Evolutionary conservation across 352 stramenopile species (phyloP), one percentile per base, ranked within the genome.

Genomic region (Globisporangium rhizosaccharum): DNA sequence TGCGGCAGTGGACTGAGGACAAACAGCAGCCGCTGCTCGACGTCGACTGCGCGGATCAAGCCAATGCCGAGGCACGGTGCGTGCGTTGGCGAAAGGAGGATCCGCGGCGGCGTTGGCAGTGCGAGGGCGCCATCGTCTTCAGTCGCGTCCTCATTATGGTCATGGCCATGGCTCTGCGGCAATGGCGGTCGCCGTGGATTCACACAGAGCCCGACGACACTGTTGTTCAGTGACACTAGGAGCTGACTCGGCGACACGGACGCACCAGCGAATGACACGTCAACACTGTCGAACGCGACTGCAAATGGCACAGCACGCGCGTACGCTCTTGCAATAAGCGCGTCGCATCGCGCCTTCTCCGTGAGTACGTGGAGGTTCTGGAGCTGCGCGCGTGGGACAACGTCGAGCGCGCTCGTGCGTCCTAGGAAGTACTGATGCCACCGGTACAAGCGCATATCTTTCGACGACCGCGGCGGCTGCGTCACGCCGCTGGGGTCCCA

Each of bases 391-490:
- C 79, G 76, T 14, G 70, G 39, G 5, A 87, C 47, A 11, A 46
- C n/a, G 60, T 53, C 71, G 82, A 1, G 20, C 44, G 17, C 61
- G 63, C 59, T 55, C 11, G 48, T 66, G 64, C 20, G 68, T 11
- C 33, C 66, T 11, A 95, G 59, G 60, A 95, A 95, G 67, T 95
- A 95, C 44, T 81, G 79, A 62, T 92, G 81, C 37, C 86, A 73
- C 2, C 86, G 84, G 45, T 92, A 95, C 4, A 84, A 53, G 6
- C 86, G 84, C 68, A 93, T 76, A 25, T 95, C 86, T 61, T 92
- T 94, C 49, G 82, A 91, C 62, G 81, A 87, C 36, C 84, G 73
- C 36, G 84, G 66, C 14, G 81, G 71, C 58, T 92, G 84, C 7
- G 76, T 83, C 17, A 72, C 62, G 17, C 76, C 76, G 1, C 75